phyloP scores from a whole-genome alignment of 768 basidiomycete genomes.

The Tephrocybe sp. region DNA sequence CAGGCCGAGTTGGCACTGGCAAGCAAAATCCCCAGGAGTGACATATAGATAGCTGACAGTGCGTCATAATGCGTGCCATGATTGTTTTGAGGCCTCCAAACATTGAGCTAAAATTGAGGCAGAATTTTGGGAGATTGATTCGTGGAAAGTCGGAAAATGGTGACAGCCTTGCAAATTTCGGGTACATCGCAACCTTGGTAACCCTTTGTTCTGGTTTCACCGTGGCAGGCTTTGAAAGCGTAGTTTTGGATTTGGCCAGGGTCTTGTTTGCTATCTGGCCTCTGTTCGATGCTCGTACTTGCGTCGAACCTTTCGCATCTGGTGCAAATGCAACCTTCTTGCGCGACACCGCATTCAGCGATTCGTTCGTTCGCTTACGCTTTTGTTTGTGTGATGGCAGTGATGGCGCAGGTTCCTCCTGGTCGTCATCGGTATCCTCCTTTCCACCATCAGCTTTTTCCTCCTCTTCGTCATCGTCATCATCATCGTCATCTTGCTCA shows the following conservation, averaged over 20 bases:
- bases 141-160: too few relatives aligned
- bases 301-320: constrained; percentile 22
- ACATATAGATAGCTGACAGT: too few relatives aligned
- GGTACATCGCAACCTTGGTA: constrained; percentile 27
- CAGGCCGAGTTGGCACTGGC: too few relatives aligned
- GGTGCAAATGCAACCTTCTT: constrained; percentile 57
- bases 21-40: too few relatives aligned
- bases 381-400: constrained; percentile 41
- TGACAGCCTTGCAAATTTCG: constrained; percentile 1
- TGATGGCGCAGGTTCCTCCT: constrained; percentile 29
- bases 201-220: constrained; percentile 25
- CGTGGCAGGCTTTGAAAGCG: constrained; percentile 20
- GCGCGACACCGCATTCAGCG: constrained; percentile 28
- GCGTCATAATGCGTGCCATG: too few relatives aligned
- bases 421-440: constrained; percentile 36
- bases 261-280: constrained; percentile 12
- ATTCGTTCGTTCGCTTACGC: constrained; percentile 37
- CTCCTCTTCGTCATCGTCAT: constrained; percentile 36
- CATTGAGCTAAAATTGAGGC: too few relatives aligned
- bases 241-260: constrained; percentile 21
- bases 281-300: constrained; percentile 11
- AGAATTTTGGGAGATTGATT: too few relatives aligned
- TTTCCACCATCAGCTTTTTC: constrained; percentile 31
- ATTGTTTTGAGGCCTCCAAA: too few relatives aligned
- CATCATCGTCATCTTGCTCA: constrained; percentile 33